A percentile compares a stretch with the other conserved stretches of the same genome.
These are phyloP conservation scores for Penicillium cosmopolitanum DNA, from an alignment of 495 filamentous ascomycete genomes.

Conservation along the genomic window DNA sequence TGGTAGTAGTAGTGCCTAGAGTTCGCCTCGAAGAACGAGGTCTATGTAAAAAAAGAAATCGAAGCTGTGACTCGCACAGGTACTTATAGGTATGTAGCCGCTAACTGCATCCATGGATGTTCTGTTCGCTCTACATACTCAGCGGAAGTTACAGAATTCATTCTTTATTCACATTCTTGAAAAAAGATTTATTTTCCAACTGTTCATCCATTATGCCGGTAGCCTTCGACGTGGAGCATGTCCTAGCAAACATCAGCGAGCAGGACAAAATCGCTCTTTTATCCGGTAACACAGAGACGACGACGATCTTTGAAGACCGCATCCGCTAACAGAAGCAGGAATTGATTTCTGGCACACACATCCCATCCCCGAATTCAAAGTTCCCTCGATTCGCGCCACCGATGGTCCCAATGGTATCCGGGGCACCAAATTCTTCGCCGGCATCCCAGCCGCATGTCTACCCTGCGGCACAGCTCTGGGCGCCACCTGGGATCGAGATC, in stretches of 20 bases:
- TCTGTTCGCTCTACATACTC: no score
- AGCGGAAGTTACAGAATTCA: no score
- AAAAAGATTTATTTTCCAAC: not conserved
- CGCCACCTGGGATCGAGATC: conserved; percentile 63
- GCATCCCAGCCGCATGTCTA: conserved; percentile 62
- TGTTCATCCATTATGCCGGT: not conserved
- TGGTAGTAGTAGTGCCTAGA: not conserved
- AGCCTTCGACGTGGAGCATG: conserved; percentile 34
- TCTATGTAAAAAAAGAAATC: not conserved
- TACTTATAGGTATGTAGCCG: no score
- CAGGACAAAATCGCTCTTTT: conserved; percentile 38
- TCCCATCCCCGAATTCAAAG: conserved; percentile 62
- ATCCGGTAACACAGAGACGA: conserved; percentile 21
- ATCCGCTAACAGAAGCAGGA: conserved; percentile 21
- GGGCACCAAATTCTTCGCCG: conserved; percentile 65
- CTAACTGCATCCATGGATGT: no score
- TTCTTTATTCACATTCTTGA: not conserved
- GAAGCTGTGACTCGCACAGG: no score
- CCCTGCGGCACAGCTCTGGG: conserved; percentile 66
- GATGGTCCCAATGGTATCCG: conserved; percentile 72
- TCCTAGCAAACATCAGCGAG: conserved; percentile 31
- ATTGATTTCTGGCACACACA: conserved; percentile 74
- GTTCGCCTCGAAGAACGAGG: not conserved
- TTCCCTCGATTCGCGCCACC: conserved; percentile 59
- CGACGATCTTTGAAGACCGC: not conserved